Evolutionary conservation across 805 yeast genomes (phyloP).

Genomic region (Sugiyamaella valdiviana): DNA sequence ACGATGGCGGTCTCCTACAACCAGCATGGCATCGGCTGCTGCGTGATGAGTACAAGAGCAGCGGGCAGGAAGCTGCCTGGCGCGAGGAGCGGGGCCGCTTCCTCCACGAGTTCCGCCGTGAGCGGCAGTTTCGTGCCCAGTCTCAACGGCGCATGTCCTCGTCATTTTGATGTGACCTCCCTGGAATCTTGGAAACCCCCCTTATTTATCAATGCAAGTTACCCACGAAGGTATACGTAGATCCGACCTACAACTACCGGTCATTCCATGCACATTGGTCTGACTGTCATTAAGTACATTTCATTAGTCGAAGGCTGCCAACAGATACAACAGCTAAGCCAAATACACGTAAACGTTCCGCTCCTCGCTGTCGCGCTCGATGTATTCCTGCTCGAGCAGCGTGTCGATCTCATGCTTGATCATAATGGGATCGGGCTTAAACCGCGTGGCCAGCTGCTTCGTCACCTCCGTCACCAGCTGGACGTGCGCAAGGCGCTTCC

Average conservation of each 20-base stretch:
- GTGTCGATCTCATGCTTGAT: constrained; percentile 71
- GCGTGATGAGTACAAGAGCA: constrained; percentile 18
- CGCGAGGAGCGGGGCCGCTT: constrained; percentile 21
- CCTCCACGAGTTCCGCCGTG: constrained; percentile 23
- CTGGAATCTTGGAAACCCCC: neutral
- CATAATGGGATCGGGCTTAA: constrained; percentile 59
- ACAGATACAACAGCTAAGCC: constrained; percentile 35
- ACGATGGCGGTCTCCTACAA: constrained; percentile 5
- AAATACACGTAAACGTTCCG: constrained; percentile 58
- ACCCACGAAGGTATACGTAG: too few species aligned
- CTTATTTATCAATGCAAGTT: neutral
- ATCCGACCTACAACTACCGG: too few species aligned
- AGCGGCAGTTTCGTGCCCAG: constrained; percentile 21
- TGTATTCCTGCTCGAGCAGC: constrained; percentile 72
- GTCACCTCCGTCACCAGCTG: constrained; percentile 62
- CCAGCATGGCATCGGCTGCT: constrained; percentile 25
- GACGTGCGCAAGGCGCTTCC: constrained; percentile 55
- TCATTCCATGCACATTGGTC: too few species aligned
- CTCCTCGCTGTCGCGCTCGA: constrained; percentile 62
- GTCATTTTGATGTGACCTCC: neutral
- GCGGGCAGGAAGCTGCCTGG: constrained; percentile 23
- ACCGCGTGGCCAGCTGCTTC: constrained; percentile 53
- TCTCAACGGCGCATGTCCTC: constrained; percentile 15
- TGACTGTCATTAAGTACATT: too few species aligned
- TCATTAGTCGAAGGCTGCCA: neutral